phyloP scores from a whole-genome alignment of 768 basidiomycete genomes.

The Baorangia bicolor region DNA sequence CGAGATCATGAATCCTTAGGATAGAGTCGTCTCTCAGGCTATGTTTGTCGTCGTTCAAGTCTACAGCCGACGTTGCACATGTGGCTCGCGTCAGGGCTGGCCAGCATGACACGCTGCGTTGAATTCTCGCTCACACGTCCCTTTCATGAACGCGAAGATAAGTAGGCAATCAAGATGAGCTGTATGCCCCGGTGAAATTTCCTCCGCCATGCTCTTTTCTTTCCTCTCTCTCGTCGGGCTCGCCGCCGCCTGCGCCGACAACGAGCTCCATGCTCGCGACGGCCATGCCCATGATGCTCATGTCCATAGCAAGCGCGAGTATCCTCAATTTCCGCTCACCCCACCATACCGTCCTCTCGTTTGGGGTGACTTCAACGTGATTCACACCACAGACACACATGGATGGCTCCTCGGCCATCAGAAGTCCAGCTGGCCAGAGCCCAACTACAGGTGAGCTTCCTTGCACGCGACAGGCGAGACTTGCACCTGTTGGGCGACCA shows the following conservation, averaged over 20 bases:
- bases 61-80: background rate
- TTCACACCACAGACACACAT: constrained; percentile 85
- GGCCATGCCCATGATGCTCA: constrained; percentile 39
- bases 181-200: background rate
- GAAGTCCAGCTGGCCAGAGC: constrained; percentile 68
- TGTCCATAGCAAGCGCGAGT: constrained; percentile 35
- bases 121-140: background rate
- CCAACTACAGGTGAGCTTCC: constrained; percentile 58
- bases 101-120: background rate
- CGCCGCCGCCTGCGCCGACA: constrained; percentile 21
- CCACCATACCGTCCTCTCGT: constrained; percentile 65
- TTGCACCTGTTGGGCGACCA: background rate
- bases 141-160: too few species aligned
- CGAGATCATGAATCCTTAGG: background rate
- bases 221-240: constrained; percentile 19
- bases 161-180: background rate
- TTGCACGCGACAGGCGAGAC: background rate
- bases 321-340: constrained; percentile 43
- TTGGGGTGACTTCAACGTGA: constrained; percentile 89
- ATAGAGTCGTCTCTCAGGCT: background rate
- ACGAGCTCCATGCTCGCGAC: constrained; percentile 21
- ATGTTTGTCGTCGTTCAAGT: background rate
- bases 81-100: background rate
- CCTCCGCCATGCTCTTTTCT: constrained; percentile 13
- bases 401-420: constrained; percentile 86